Evolutionary conservation across 1,284 basidiomycete species (phyloP).

Genomic region (Porogramme epimiltina): DNA sequence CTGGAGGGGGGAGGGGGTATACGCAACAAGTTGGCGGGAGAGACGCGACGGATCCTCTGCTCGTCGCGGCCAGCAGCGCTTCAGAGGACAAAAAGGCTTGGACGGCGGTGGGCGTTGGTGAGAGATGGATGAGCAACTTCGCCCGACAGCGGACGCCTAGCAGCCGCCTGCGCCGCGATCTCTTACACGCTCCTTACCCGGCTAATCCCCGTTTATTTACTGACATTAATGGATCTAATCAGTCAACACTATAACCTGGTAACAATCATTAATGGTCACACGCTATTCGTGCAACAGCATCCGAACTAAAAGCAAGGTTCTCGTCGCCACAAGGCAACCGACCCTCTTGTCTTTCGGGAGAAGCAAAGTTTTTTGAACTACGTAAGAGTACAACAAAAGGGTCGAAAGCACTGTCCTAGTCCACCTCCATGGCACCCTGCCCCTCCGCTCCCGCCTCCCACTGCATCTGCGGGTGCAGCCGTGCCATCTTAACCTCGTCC

Average conservation of each 20-base stretch:
- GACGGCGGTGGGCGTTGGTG: conserved; percentile 12
- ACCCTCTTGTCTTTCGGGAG: too few relatives aligned
- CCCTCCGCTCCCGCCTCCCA: neutral
- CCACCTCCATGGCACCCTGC: conserved; percentile 12
- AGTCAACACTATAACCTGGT: conserved; percentile 5
- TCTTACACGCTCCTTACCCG: conserved; percentile 1
- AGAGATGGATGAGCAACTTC: conserved; percentile 18
- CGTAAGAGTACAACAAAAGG: conserved; percentile 1
- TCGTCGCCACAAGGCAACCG: too few relatives aligned
- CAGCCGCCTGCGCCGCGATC: conserved; percentile 4
- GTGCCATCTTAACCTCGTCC: conserved; percentile 22
- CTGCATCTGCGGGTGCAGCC: conserved; percentile 11
- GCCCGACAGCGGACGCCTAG: neutral
- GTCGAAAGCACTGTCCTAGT: conserved; percentile 3
- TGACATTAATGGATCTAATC: too few relatives aligned
- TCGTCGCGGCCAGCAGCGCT: conserved; percentile 22
- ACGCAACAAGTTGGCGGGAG: conserved; percentile 41
- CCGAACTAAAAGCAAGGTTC: too few relatives aligned
- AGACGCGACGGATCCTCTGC: conserved; percentile 53
- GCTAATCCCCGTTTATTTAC: conserved; percentile 1
- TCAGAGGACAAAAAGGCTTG: conserved; percentile 20
- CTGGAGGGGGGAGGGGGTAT: conserved; percentile 41
- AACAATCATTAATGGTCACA: conserved; percentile 8
- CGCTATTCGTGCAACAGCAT: too few relatives aligned
- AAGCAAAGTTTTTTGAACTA: too few relatives aligned